A percentile compares a stretch with the other conserved stretches of the same genome.
Evolutionary conservation across 805 yeast genomes (phyloP).

Genomic region (Starmerella ratchasimensis): DNA sequence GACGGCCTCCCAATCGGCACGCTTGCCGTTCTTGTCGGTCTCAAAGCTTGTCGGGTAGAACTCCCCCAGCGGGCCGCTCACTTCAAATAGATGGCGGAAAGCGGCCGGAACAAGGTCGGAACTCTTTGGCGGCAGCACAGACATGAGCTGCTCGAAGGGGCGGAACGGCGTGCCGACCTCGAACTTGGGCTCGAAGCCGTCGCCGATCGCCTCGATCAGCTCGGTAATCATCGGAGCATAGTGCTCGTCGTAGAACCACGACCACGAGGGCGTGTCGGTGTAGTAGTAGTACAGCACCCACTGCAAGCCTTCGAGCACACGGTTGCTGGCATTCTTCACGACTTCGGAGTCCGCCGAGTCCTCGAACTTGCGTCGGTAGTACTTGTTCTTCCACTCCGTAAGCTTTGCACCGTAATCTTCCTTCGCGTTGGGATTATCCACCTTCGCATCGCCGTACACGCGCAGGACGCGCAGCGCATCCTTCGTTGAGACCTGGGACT

Average conservation of each 20-base stretch:
- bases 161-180: conserved; percentile 64
- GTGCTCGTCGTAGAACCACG: conserved; percentile 83
- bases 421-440: conserved; percentile 27
- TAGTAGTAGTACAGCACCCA: conserved; percentile 93
- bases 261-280: conserved; percentile 87
- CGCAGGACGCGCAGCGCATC: conserved; percentile 24
- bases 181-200: conserved; percentile 44
- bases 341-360: conserved; percentile 45
- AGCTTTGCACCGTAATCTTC: conserved; percentile 63
- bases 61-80: conserved; percentile 71
- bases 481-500: conserved; percentile 15
- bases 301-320: conserved; percentile 86
- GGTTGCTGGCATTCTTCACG: conserved; percentile 52
- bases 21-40: conserved; percentile 84
- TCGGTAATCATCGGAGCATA: conserved; percentile 93
- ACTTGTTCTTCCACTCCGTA: conserved; percentile 68
- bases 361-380: conserved; percentile 67
- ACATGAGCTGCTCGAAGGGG: conserved; percentile 95
- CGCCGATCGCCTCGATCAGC: conserved; percentile 48
- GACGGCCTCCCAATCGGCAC: conserved; percentile 96
- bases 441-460: conserved; percentile 27
- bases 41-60: conserved; percentile 83
- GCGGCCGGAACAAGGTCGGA: conserved; percentile 60
- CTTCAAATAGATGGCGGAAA: conserved; percentile 64
- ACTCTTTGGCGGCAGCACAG: conserved; percentile 90